These are phyloP conservation scores for Leptographium procerum DNA, from an alignment of 2,329 filamentous ascomycete genomes.

Conservation along the genomic window DNA sequence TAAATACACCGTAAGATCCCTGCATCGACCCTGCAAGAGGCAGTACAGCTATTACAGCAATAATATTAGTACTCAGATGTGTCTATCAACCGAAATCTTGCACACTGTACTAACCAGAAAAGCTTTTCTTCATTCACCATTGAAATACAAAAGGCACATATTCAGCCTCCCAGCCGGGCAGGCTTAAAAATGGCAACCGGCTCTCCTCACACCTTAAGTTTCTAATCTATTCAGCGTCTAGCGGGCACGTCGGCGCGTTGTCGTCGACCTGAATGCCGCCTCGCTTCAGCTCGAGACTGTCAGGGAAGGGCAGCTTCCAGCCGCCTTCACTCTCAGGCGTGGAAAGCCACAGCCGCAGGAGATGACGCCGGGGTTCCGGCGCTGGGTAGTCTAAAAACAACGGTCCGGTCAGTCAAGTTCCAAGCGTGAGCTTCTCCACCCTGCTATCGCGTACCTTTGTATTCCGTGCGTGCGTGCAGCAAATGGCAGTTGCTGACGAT, in stretches of 20 bases:
- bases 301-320: conserved; percentile 74
- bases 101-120: background rate
- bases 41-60: too few species aligned
- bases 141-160: background rate
- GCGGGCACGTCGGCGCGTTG: conserved; percentile 58
- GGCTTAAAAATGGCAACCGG: background rate
- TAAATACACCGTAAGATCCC: too few species aligned
- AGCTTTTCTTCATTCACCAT: background rate
- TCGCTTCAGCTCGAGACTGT: conserved; percentile 73
- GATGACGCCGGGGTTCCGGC: conserved; percentile 59
- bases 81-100: too few species aligned
- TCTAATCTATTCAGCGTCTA: conserved; percentile 67
- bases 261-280: conserved; percentile 84
- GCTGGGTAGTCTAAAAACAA: conserved; percentile 39
- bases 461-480: conserved; percentile 70
- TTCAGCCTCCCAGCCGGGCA: background rate
- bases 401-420: background rate
- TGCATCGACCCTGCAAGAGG: too few species aligned
- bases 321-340: conserved; percentile 74
- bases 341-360: conserved; percentile 76
- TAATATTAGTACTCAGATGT: too few species aligned
- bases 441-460: conserved; percentile 37
- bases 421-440: background rate
- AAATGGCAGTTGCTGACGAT: conserved; percentile 74
- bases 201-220: background rate